phyloP scores from a whole-genome alignment of 1,139 yeast genomes.

The Cylindricascospora bacillispora region DNA sequence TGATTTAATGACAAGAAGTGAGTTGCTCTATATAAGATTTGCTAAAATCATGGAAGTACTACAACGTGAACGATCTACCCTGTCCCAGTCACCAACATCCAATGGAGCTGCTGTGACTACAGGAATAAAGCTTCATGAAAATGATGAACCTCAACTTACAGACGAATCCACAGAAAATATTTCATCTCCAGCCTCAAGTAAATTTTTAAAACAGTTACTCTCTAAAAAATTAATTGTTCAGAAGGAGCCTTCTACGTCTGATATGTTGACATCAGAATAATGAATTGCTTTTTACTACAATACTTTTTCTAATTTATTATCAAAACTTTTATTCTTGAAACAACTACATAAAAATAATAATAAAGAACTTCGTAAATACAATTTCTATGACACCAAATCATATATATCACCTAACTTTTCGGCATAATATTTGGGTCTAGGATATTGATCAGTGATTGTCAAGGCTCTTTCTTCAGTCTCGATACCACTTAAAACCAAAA shows the following conservation, averaged over 20 bases:
- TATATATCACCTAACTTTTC: conserved; percentile 64
- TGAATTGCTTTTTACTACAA: too few species aligned
- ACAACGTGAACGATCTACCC: conserved; percentile 9
- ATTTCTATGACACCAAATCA: conserved; percentile 4
- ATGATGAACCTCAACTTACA: too few species aligned
- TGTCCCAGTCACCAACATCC: conserved; percentile 1
- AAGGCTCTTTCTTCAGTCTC: conserved; percentile 55
- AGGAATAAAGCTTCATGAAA: conserved; percentile 2
- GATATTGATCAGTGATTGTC: conserved; percentile 30
- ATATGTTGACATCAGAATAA: too few species aligned
- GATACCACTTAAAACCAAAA: conserved; percentile 83
- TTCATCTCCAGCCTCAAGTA: too few species aligned
- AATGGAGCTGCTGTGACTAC: conserved; percentile 4
- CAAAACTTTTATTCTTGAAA: too few species aligned
- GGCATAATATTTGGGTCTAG: conserved; percentile 58
- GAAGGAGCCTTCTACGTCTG: too few species aligned
- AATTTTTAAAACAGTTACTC: too few species aligned
- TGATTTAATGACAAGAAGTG: conserved; percentile 68
- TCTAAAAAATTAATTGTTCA: too few species aligned
- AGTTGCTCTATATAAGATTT: conserved; percentile 67
- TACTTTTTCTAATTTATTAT: too few species aligned
- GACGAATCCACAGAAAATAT: too few species aligned
- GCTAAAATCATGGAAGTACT: conserved; percentile 66
- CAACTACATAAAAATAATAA: conserved; percentile 6
- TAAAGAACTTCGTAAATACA: conserved; percentile 11